Conservation (phyloP, 768 basidiomycete species). For the Podaxis sp. region DNA sequence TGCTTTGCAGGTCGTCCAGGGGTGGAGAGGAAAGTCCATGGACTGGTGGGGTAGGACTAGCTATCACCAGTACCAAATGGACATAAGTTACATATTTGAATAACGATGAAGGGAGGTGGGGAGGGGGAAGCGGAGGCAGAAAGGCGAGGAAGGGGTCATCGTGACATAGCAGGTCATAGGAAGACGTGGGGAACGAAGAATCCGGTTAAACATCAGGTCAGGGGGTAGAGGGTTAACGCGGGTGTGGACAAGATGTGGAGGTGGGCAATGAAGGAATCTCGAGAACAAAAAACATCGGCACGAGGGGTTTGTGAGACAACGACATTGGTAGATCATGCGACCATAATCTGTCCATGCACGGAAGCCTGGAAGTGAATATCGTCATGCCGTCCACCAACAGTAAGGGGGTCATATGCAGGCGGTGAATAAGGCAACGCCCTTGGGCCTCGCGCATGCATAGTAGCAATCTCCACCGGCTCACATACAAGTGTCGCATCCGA, state of each 20-base stretch:
- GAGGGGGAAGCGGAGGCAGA: background rate
- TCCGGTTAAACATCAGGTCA: background rate
- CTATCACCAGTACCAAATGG: background rate
- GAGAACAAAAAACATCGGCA: background rate
- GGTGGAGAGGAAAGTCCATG: background rate
- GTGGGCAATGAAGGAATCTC: background rate
- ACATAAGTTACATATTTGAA: constrained; percentile 5
- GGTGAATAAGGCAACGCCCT: constrained; percentile 50
- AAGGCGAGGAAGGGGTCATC: background rate
- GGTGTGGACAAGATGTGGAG: background rate
- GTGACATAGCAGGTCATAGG: constrained; percentile 1
- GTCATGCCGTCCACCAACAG: constrained; percentile 23
- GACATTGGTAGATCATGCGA: constrained; percentile 13
- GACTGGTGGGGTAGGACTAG: background rate
- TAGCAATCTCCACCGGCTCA: constrained; percentile 53
- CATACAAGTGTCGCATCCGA: constrained; percentile 36
- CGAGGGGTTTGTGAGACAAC: background rate
- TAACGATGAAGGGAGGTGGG: constrained; percentile 7
- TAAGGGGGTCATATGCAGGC: constrained; percentile 42
- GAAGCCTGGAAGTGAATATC: constrained; percentile 27
- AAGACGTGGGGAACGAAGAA: background rate
- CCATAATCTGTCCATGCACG: constrained; percentile 19
- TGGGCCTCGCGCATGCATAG: constrained; percentile 50
- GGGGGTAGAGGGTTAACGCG: background rate
- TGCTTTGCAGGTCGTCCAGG: background rate